These are phyloP conservation scores for Chytriomyces hyalinus DNA, from an alignment of 192 early-diverging fungal genomes.

Conservation along the genomic window DNA sequence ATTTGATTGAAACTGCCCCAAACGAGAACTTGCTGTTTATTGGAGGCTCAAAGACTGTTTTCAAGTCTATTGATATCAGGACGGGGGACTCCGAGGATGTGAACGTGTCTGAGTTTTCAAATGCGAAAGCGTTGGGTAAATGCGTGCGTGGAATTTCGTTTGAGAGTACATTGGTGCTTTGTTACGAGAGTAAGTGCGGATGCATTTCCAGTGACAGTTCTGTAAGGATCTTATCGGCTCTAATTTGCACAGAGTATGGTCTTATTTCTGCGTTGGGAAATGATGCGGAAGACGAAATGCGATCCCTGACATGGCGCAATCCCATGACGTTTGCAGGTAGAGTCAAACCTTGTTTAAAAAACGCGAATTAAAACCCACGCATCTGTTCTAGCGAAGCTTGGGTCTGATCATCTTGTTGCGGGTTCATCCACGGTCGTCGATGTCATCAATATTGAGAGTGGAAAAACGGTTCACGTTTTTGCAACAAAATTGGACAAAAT, in stretches of 20 bases:
- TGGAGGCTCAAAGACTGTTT: constrained; percentile 36
- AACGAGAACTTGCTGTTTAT: constrained; percentile 47
- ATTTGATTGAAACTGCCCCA: constrained; percentile 44
- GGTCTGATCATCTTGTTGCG: constrained; percentile 51
- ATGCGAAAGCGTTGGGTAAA: constrained; percentile 42
- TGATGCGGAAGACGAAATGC: constrained; percentile 19
- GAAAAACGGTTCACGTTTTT: constrained; percentile 64
- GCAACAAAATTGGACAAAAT: constrained; percentile 61
- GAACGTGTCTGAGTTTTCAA: constrained; percentile 34
- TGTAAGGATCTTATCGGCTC: no score
- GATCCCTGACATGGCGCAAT: constrained; percentile 55
- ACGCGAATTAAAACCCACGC: neutral
- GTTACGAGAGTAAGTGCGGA: constrained; percentile 46
- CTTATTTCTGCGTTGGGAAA: constrained; percentile 12
- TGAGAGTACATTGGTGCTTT: constrained; percentile 41
- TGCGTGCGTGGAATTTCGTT: constrained; percentile 47
- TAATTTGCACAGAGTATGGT: constrained; percentile 27
- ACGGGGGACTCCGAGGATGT: constrained; percentile 47
- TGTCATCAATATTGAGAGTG: constrained; percentile 52
- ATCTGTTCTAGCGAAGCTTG: constrained; percentile 48
- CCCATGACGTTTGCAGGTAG: constrained; percentile 55
- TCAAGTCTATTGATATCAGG: constrained; percentile 53
- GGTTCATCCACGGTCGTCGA: constrained; percentile 58
- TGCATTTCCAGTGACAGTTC: constrained; percentile 15
- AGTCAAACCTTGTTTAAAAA: neutral